phyloP scores from a whole-genome alignment of 1,284 basidiomycete species.

The Pseudozyma pruni region DNA sequence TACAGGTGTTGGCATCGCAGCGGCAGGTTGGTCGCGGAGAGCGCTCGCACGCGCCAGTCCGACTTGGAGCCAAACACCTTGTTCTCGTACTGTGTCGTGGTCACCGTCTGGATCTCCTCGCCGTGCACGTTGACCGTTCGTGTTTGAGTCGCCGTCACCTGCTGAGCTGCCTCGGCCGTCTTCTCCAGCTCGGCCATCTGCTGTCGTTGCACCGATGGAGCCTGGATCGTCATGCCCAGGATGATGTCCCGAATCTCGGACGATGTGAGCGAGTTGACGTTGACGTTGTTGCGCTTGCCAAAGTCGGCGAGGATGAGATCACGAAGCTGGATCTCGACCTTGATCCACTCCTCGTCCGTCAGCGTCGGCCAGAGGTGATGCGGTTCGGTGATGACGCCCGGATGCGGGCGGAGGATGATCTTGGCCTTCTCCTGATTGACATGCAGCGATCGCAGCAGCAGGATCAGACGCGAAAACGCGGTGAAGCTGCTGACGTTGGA shows the following conservation, averaged over 20 bases:
- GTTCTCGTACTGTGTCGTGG: conserved; percentile 97
- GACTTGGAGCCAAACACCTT: conserved; percentile 98
- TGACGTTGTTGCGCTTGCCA: conserved; percentile 98
- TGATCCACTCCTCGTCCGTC: conserved; percentile 97
- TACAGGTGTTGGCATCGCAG: conserved; percentile 97
- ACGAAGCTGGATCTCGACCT: conserved; percentile 92
- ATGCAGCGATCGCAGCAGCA: conserved; percentile 93
- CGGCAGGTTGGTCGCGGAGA: conserved; percentile 93
- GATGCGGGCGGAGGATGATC: conserved; percentile 70
- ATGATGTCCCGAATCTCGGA: conserved; percentile 79
- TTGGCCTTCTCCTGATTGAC: conserved; percentile 99
- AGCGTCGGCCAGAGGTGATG: conserved; percentile 98
- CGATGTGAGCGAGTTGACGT: conserved; percentile 94
- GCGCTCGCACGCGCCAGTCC: conserved; percentile 97
- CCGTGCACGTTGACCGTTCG: conserved; percentile 97
- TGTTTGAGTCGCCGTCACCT: conserved; percentile 96
- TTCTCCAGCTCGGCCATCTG: conserved; percentile 99
- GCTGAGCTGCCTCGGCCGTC: conserved; percentile 85
- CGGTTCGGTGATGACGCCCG: conserved; percentile 87
- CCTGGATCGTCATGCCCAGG: conserved; percentile 85
- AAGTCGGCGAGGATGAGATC: conserved; percentile 79
- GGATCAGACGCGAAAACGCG: conserved; percentile 95
- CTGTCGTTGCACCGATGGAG: conserved; percentile 84
- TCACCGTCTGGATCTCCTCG: conserved; percentile 94
- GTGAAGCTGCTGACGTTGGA: conserved; percentile 99